Evolutionary conservation across 1,284 basidiomycete genomes (phyloP).

Genomic region (Austroboletus rostrupii): DNA sequence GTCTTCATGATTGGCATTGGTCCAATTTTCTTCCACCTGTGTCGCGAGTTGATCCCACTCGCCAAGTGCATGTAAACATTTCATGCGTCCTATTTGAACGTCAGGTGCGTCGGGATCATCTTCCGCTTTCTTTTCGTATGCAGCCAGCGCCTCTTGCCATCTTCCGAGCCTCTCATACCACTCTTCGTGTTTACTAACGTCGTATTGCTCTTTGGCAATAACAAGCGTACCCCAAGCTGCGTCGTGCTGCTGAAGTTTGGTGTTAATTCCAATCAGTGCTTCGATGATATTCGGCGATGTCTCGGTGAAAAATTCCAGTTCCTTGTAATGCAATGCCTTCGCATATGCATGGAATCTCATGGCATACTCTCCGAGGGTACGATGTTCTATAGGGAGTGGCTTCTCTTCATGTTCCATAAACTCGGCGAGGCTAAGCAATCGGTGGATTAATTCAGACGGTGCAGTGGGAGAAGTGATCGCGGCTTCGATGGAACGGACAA

Average conservation of each 20-base stretch:
- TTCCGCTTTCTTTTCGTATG: constrained; percentile 80
- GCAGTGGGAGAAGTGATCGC: constrained; percentile 82
- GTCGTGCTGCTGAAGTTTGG: constrained; percentile 93
- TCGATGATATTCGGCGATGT: constrained; percentile 88
- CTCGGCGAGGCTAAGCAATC: constrained; percentile 93
- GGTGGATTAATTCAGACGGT: constrained; percentile 91
- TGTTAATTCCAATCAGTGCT: constrained; percentile 95
- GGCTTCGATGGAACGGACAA: constrained; percentile 86
- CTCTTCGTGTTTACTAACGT: constrained; percentile 86
- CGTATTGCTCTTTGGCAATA: constrained; percentile 82
- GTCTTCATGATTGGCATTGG: constrained; percentile 79
- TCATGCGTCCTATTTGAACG: constrained; percentile 85
- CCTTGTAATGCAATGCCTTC: constrained; percentile 98
- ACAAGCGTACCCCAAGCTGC: constrained; percentile 93
- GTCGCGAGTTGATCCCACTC: constrained; percentile 94
- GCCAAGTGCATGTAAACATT: constrained; percentile 94
- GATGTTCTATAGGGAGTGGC: constrained; percentile 89
- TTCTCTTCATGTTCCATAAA: constrained; percentile 99
- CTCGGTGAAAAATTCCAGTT: constrained; percentile 94
- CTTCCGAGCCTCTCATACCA: constrained; percentile 98
- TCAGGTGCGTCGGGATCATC: constrained; percentile 70
- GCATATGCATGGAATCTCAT: constrained; percentile 95
- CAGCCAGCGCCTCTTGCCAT: constrained; percentile 92
- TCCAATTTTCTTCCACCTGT: constrained; percentile 90
- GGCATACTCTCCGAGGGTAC: constrained; percentile 91